phyloP scores from a whole-genome alignment of 352 stramenopile species.

The Phytophthora nicotianae region DNA sequence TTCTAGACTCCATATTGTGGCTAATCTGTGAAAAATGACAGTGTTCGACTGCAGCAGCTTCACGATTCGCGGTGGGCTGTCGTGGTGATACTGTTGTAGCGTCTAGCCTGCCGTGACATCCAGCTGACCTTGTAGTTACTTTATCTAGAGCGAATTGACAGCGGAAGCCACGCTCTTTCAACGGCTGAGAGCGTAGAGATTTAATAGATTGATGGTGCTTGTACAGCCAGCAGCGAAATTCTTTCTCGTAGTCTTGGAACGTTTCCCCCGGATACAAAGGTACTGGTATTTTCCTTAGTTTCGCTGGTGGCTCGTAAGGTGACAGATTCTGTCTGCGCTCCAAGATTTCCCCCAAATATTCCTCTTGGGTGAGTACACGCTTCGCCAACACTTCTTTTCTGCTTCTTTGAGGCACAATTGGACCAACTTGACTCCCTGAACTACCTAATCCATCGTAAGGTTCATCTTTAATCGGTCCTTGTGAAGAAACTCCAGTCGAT shows the following conservation, averaged over 20 bases:
- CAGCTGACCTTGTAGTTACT: not conserved
- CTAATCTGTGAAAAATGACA: not conserved
- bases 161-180: constrained; percentile 4
- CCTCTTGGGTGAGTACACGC: not conserved
- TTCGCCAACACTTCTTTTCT: constrained; percentile 3
- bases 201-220: not conserved
- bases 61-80: not conserved
- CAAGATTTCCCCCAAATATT: not conserved
- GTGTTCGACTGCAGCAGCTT: not conserved
- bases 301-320: not conserved
- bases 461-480: not conserved
- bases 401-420: not conserved
- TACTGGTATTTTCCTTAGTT: constrained; percentile 1
- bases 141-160: constrained; percentile 7
- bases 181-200: not conserved
- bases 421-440: not conserved
- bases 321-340: not conserved
- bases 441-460: not conserved
- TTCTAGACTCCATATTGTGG: not conserved
- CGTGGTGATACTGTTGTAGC: not conserved
- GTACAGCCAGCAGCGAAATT: constrained; percentile 3
- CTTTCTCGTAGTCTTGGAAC: not conserved
- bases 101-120: not conserved
- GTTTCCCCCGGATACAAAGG: not conserved
- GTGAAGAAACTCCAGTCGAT: not conserved